These are phyloP conservation scores for Rutstroemia sydowiana DNA, from an alignment of 2,329 filamentous ascomycete genomes.

Conservation along the genomic window DNA sequence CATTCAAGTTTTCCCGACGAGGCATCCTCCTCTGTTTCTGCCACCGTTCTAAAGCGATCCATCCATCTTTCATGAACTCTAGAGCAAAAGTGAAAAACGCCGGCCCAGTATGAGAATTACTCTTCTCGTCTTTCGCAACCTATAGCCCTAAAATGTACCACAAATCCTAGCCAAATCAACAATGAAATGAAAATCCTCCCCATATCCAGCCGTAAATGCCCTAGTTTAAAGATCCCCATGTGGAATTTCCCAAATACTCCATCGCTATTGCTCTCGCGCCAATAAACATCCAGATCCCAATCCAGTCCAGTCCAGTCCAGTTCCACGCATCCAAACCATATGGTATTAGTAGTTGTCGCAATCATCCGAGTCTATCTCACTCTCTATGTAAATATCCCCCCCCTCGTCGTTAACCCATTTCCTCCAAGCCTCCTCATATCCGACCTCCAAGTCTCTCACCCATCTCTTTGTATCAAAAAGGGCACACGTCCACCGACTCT, in stretches of 20 bases:
- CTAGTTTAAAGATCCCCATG: not conserved
- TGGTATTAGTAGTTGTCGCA: no score
- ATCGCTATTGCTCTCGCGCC: not conserved
- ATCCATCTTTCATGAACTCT: no score
- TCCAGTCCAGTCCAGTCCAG: not conserved
- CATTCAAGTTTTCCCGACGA: no score
- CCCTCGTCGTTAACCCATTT: conserved; percentile 79
- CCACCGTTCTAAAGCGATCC: no score
- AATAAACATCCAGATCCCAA: not conserved
- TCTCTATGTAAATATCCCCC: conserved; percentile 79
- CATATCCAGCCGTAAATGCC: not conserved
- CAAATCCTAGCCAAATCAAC: no score
- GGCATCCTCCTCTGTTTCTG: no score
- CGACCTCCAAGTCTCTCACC: conserved; percentile 82
- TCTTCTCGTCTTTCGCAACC: no score
- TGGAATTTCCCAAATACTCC: not conserved
- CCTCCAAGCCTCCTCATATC: conserved; percentile 83
- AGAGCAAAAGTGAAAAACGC: no score
- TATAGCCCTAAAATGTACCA: no score
- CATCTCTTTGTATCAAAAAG: conserved; percentile 88
- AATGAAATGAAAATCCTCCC: not conserved
- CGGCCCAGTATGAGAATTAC: no score
- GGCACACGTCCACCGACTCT: conserved; percentile 75
- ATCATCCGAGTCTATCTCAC: no score
- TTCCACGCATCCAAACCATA: conserved; percentile 5